Percentiles rank a stretch among this genome's conserved stretches.
These are phyloP conservation scores for Moniliophthora roreri DNA, from an alignment of 1,284 basidiomycete genomes.

Conservation along the genomic window DNA sequence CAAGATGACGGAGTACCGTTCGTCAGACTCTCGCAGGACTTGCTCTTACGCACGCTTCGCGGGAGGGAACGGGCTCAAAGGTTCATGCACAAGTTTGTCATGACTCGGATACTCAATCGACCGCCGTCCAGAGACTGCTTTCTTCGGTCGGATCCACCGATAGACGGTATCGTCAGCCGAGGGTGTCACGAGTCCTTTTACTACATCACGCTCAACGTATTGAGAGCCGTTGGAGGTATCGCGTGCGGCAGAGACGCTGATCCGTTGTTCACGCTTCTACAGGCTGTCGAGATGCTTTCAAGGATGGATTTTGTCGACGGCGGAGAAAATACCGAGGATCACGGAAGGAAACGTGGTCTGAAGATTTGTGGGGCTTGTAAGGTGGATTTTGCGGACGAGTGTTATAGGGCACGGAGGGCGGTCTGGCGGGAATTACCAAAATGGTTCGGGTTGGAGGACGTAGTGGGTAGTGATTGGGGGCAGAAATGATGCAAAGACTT, in stretches of 20 bases:
- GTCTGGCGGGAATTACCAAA: conserved; percentile 63
- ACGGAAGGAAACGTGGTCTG: conserved; percentile 40
- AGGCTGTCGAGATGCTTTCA: conserved; percentile 68
- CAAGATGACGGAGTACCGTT: conserved; percentile 7
- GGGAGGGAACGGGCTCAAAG: conserved; percentile 66
- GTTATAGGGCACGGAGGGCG: conserved; percentile 54
- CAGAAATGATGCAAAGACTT: too few species aligned
- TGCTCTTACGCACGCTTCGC: conserved; percentile 49
- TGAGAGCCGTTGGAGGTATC: conserved; percentile 68
- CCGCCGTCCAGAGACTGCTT: conserved; percentile 48
- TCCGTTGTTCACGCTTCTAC: conserved; percentile 63
- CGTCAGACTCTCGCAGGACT: conserved; percentile 40
- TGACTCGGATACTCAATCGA: conserved; percentile 50
- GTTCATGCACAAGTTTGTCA: conserved; percentile 62
- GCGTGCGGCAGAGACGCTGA: conserved; percentile 71
- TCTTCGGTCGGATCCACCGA: conserved; percentile 28
- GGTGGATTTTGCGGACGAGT: conserved; percentile 52
- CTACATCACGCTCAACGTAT: conserved; percentile 69
- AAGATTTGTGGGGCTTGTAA: conserved; percentile 64
- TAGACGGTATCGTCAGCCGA: conserved; percentile 9
- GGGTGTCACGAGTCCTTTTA: conserved; percentile 69
- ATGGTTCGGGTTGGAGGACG: conserved; percentile 60
- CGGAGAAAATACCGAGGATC: not conserved
- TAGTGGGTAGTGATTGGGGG: not conserved
- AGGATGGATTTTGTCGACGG: conserved; percentile 53